These are phyloP conservation scores for Basidiobolus meristosporus DNA, from an alignment of 371 early-diverging fungal species.

Conservation along the genomic window DNA sequence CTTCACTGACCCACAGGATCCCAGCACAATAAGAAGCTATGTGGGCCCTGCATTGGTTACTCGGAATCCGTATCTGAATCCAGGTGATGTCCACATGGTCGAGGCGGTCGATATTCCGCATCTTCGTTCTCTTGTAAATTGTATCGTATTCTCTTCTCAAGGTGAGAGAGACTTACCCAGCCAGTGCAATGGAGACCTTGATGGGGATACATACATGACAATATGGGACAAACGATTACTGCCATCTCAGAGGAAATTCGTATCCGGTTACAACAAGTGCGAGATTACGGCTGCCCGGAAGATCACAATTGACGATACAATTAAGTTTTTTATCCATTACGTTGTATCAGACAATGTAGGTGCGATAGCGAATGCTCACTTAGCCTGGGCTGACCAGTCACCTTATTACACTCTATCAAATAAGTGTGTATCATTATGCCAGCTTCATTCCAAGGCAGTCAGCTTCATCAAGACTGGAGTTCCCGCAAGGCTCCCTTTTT, in stretches of 20 bases:
- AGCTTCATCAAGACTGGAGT: no score
- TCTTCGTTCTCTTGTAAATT: conserved; percentile 39
- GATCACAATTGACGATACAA: no score
- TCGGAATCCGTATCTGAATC: conserved; percentile 66
- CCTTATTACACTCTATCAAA: conserved; percentile 22
- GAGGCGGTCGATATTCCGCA: conserved; percentile 36
- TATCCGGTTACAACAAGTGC: no score
- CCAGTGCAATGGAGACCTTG: conserved; percentile 72
- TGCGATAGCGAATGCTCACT: conserved; percentile 53
- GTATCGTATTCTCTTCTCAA: conserved; percentile 58
- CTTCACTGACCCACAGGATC: conserved; percentile 11
- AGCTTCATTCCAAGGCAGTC: conserved; percentile 47
- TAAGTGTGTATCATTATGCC: conserved; percentile 35
- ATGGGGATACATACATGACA: conserved; percentile 47
- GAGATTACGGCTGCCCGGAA: no score
- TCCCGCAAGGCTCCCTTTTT: conserved; percentile 18
- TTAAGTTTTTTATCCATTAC: conserved; percentile 56
- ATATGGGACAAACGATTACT: conserved; percentile 3
- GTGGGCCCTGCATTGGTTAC: conserved; percentile 25
- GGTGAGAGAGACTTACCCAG: conserved; percentile 63
- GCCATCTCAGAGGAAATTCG: neutral
- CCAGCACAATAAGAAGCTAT: conserved; percentile 10
- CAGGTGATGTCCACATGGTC: conserved; percentile 64
- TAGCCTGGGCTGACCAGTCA: conserved; percentile 41
- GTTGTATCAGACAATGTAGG: conserved; percentile 55